Conservation (phyloP, 1,139 yeast genomes). For the Sugiyamaella castrensis region DNA sequence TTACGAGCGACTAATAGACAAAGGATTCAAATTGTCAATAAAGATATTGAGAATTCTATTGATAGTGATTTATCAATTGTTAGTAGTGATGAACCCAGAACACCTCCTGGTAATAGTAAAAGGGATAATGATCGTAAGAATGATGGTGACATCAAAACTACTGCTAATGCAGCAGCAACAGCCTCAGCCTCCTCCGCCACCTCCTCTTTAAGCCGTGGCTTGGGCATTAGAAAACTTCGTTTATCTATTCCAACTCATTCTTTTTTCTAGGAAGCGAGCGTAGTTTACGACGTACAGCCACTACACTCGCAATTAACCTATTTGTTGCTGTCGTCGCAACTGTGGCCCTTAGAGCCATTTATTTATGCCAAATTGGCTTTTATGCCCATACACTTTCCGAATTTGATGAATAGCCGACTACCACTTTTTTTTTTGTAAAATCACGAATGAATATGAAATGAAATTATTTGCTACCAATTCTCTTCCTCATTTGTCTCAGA, state of each 20-base stretch:
- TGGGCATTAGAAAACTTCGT: not conserved
- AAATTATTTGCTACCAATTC: too few relatives aligned
- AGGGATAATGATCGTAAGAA: too few relatives aligned
- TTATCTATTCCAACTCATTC: slow-evolving; percentile 11
- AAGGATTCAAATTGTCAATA: not conserved
- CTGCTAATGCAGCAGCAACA: too few relatives aligned
- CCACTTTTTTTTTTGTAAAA: too few relatives aligned
- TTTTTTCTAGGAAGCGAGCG: slow-evolving; percentile 28
- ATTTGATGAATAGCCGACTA: not conserved
- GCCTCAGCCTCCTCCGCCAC: too few relatives aligned
- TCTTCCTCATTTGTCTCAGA: too few relatives aligned
- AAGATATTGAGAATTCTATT: not conserved
- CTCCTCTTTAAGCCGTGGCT: too few relatives aligned
- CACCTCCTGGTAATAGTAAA: not conserved
- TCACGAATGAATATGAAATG: too few relatives aligned
- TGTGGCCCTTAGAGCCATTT: slow-evolving; percentile 1
- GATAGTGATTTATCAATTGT: not conserved
- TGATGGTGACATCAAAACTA: too few relatives aligned
- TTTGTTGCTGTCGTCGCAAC: slow-evolving; percentile 11
- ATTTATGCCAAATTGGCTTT: slow-evolving; percentile 4
- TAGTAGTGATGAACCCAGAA: slow-evolving; percentile 2
- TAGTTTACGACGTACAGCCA: slow-evolving; percentile 22
- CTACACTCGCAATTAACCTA: slow-evolving; percentile 22
- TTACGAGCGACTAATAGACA: slow-evolving; percentile 9
- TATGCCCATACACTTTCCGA: slow-evolving; percentile 5